Percentiles rank a stretch among this genome's conserved stretches.
phyloP scores from a whole-genome alignment of 1,284 basidiomycete genomes.

The Puccinia novopanici region DNA sequence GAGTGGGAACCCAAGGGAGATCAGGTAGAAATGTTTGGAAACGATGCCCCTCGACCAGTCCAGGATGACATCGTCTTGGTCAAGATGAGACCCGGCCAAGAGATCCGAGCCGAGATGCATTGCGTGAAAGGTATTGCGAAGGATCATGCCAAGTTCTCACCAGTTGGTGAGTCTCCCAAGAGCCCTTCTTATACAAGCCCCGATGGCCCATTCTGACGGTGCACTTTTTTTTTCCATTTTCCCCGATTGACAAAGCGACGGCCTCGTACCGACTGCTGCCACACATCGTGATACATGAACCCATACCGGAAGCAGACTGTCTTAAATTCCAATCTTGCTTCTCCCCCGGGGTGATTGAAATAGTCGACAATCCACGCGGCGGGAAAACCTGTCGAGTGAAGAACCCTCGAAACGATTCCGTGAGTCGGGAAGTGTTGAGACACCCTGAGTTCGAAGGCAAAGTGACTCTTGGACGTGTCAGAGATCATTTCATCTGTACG shows the following conservation, averaged over 20 bases:
- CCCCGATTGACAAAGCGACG: too few species aligned
- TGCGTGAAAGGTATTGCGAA: conserved; percentile 92
- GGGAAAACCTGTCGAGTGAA: conserved; percentile 69
- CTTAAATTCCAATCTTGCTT: conserved; percentile 86
- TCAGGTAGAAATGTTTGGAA: conserved; percentile 65
- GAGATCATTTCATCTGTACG: conserved; percentile 91
- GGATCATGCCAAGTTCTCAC: conserved; percentile 95
- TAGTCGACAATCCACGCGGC: conserved; percentile 64
- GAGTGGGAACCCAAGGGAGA: conserved; percentile 84
- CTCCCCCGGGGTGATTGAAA: conserved; percentile 80
- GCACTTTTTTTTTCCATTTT: too few species aligned
- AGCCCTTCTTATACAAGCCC: too few species aligned
- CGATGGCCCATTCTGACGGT: neutral
- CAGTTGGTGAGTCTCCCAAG: conserved; percentile 78
- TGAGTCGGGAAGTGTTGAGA: conserved; percentile 87
- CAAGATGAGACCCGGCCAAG: conserved; percentile 84
- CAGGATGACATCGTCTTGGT: conserved; percentile 85
- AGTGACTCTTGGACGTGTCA: conserved; percentile 79
- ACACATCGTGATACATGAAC: conserved; percentile 75
- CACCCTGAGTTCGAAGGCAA: conserved; percentile 86
- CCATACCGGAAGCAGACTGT: conserved; percentile 66
- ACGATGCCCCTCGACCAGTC: conserved; percentile 69
- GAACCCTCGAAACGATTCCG: conserved; percentile 76
- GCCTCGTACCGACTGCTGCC: conserved; percentile 93
- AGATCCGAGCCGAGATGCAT: conserved; percentile 81